Percentiles rank a stretch among this genome's conserved stretches.
These are phyloP conservation scores for Fusarium paranaense DNA, from an alignment of 2,329 filamentous ascomycete genomes.

Conservation along the genomic window DNA sequence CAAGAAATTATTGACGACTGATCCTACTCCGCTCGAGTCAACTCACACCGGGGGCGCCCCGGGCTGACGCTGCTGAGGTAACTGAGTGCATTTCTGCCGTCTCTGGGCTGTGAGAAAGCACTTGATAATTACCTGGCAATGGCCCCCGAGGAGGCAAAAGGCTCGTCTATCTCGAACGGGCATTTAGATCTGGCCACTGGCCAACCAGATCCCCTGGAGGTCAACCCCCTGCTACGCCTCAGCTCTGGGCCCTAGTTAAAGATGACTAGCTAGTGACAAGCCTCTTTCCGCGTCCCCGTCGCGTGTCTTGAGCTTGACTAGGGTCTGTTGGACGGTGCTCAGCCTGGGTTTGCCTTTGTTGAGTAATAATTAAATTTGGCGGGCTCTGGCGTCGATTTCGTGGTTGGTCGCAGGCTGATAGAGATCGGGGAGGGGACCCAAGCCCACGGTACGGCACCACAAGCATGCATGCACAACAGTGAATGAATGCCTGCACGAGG, in stretches of 20 bases:
- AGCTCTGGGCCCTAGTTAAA: conserved; percentile 21
- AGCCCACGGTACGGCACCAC: conserved; percentile 8
- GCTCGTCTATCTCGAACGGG: conserved; percentile 39
- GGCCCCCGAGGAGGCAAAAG: neutral
- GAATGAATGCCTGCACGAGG: neutral
- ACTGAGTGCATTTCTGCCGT: conserved; percentile 2
- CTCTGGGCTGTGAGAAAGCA: conserved; percentile 2
- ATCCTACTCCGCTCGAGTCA: conserved; percentile 5
- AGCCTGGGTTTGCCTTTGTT: conserved; percentile 16
- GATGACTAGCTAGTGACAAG: conserved; percentile 20
- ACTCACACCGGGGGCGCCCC: conserved; percentile 3
- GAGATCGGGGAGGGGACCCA: conserved; percentile 1
- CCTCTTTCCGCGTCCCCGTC: conserved; percentile 29
- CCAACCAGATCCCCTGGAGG: conserved; percentile 34
- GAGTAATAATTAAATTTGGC: conserved; percentile 16
- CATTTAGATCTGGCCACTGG: conserved; percentile 34
- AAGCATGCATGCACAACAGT: conserved; percentile 5
- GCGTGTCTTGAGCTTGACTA: conserved; percentile 22
- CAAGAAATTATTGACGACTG: conserved; percentile 10
- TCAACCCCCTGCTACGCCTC: conserved; percentile 29
- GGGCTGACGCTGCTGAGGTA: neutral
- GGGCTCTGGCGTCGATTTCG: conserved; percentile 5
- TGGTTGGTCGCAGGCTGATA: neutral
- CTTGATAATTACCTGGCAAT: conserved; percentile 4
- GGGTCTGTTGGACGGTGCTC: conserved; percentile 4